Base-by-base conservation (phyloP, 2,329 filamentous ascomycete genomes). In the Zopfia rhizophila region DNA sequence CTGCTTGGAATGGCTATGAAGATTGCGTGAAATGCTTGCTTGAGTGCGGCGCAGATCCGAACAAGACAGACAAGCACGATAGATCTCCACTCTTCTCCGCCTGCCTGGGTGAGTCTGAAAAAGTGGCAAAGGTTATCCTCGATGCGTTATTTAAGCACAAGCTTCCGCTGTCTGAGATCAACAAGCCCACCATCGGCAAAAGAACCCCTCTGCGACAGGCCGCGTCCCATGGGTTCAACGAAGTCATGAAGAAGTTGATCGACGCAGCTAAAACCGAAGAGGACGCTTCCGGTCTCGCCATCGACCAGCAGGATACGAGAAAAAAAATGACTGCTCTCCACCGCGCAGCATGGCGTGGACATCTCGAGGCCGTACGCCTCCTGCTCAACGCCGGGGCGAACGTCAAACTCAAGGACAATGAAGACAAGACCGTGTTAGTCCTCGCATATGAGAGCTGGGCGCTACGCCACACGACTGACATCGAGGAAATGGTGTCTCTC, bases 261-360 rank as follows among this genome's bases (percentile, higher is more conserved):
- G 13, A 53, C 12, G 46, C 31, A 19, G 55, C 50, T 7, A 29
- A 37, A 27, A 30, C 37, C 13, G 48, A 42, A 8, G 12, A 38
- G 5, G 45, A 45, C 13, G 23, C 45, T 11, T 30, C 38, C 10
- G 29, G 38, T 11, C 19, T 30, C 10, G 49, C 37, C 8, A 49
- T 55, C 21, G 39, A 60, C 38, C n/a, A 36, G 19, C 27, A 28
- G 16, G 56, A 60, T 21, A 44, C 32, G 10, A 27, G 31, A 6
- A 56, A 48, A 32, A 35, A 48, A 10, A 45, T 43, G 35, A 56
- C 52, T 10, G 28, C 55, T 11, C 31, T 60, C 7, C 55, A 58
- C 24, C 40, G 48, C 5, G 52, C 55, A 7, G 49, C 55, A 4
- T 40, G 27, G 32, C 23, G 44, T n/a, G 53, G 53, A 7, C 16